Evolutionary conservation across 208 protist genomes (phyloP).

Genomic region (Leishmania martiniquensis): DNA sequence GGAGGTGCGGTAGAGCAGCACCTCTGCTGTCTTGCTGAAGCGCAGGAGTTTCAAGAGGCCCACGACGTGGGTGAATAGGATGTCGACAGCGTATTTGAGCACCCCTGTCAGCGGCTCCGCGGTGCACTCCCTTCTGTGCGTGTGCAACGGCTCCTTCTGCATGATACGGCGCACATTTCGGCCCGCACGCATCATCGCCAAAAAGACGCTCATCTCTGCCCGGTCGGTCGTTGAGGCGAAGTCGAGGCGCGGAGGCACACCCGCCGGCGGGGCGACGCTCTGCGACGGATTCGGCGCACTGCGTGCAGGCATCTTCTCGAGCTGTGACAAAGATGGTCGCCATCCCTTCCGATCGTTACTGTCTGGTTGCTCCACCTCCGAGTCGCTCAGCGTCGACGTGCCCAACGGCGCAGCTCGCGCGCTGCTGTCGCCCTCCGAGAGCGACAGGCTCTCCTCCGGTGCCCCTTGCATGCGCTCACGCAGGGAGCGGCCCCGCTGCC

Average conservation of each 20-base stretch:
- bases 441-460: neutral
- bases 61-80: constrained; percentile 27
- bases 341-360: neutral
- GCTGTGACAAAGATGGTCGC: constrained; percentile 1
- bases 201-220: constrained; percentile 61
- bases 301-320: constrained; percentile 7
- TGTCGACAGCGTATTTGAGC: constrained; percentile 19
- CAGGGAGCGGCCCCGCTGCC: neutral
- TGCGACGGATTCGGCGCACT: neutral
- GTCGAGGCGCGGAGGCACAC: constrained; percentile 71
- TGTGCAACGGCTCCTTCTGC: constrained; percentile 18
- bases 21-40: constrained; percentile 40
- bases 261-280: constrained; percentile 5
- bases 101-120: constrained; percentile 25
- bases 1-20: constrained; percentile 38
- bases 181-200: constrained; percentile 52
- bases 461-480: neutral
- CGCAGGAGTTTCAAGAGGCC: constrained; percentile 36
- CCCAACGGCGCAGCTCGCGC: neutral
- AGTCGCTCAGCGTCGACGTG: constrained; percentile 12
- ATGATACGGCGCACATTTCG: constrained; percentile 49
- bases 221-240: constrained; percentile 68
- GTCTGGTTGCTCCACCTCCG: constrained; percentile 18
- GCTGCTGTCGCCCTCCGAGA: constrained; percentile 1
- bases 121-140: neutral